Evolutionary conservation across 176 grass and related monocot genomes (phyloP).

Genomic region (Pontederia crassipes): DNA sequence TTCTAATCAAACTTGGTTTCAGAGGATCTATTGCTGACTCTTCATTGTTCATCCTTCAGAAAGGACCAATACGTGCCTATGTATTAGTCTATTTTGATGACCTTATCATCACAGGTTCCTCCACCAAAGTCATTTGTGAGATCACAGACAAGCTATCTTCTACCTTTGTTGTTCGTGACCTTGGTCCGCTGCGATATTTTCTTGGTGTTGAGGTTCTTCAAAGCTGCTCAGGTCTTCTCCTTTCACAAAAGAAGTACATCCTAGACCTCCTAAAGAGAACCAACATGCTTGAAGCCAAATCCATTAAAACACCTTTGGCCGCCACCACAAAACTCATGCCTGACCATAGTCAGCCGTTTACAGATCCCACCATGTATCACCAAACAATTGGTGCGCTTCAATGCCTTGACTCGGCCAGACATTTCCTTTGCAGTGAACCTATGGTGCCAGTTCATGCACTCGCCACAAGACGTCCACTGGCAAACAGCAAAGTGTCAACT

Average conservation of each 20-base stretch:
- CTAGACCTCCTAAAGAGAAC: neutral
- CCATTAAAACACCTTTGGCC: neutral
- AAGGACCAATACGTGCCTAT: neutral
- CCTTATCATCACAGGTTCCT: neutral
- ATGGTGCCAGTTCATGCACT: neutral
- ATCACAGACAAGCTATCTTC: neutral
- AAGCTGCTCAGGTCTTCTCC: neutral
- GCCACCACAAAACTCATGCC: neutral
- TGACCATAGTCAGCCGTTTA: neutral
- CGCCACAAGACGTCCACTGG: too few relatives aligned
- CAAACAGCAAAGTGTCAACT: too few relatives aligned
- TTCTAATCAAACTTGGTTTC: neutral
- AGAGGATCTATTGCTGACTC: neutral
- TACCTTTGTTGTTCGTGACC: neutral
- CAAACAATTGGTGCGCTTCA: neutral
- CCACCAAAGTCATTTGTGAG: neutral
- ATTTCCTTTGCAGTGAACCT: neutral
- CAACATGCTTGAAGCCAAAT: neutral
- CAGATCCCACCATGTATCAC: neutral
- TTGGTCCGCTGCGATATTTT: neutral
- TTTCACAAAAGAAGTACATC: neutral
- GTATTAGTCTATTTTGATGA: neutral
- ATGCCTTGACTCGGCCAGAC: neutral
- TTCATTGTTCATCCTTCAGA: neutral
- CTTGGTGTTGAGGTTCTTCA: neutral